A percentile compares a stretch with the other conserved stretches of the same genome.
Evolutionary conservation across 495 filamentous ascomycete genomes (phyloP).

Genomic region (Penicillium cataractarum): DNA sequence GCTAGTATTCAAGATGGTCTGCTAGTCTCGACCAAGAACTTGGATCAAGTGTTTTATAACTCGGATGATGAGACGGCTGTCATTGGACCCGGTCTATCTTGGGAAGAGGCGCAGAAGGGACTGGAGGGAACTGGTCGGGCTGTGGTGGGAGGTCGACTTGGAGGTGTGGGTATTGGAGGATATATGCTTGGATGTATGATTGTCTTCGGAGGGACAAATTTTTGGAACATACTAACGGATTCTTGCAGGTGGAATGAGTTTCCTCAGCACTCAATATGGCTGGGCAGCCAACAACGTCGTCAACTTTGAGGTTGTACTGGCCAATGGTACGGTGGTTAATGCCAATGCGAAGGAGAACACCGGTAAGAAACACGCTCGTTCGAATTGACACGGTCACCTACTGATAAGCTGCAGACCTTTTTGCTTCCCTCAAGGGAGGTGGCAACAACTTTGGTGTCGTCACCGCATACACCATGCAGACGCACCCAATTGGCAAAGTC

Average conservation of each 20-base stretch:
- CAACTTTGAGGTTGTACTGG: conserved; percentile 59
- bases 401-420: conserved; percentile 50
- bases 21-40: conserved; percentile 43
- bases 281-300: conserved; percentile 58
- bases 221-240: conserved; percentile 8
- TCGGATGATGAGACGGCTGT: conserved; percentile 38
- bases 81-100: conserved; percentile 45
- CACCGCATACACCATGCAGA: conserved; percentile 56
- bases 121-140: conserved; percentile 39
- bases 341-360: conserved; percentile 46
- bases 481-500: conserved; percentile 45
- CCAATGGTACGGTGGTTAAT: conserved; percentile 55
- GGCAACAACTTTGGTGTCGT: conserved; percentile 65
- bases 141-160: conserved; percentile 43
- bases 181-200: conserved; percentile 49
- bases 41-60: conserved; percentile 42
- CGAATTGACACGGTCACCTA: conserved; percentile 12
- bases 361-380: conserved; percentile 21
- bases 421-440: conserved; percentile 58
- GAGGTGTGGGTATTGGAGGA: conserved; percentile 44
- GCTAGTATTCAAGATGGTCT: conserved; percentile 47
- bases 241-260: conserved; percentile 46
- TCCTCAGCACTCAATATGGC: conserved; percentile 59
- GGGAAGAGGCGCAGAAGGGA: conserved; percentile 43
- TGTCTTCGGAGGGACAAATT: too few species aligned